Evolutionary conservation across 106 monocot genomes (phyloP).

Genomic region (Dendrobium nobile): DNA sequence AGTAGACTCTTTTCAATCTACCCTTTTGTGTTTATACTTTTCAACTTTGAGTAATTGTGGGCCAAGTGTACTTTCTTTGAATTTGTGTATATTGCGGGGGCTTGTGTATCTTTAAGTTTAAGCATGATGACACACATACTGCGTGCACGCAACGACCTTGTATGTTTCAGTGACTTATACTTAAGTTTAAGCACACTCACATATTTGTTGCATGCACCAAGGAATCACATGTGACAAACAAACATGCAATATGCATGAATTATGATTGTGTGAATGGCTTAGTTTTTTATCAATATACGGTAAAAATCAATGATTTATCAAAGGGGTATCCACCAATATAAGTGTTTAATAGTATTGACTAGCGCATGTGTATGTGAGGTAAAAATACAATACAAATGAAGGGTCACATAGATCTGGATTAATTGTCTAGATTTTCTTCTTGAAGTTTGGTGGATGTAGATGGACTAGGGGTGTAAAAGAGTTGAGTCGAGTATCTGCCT

Average conservation of each 20-base stretch:
- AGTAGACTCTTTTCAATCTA: background rate
- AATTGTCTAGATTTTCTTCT: background rate
- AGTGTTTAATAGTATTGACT: background rate
- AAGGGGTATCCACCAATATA: background rate
- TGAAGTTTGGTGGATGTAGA: background rate
- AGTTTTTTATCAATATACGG: background rate
- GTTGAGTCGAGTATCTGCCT: no score
- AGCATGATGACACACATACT: background rate
- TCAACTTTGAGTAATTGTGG: background rate
- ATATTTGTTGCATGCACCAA: background rate
- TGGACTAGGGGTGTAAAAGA: background rate
- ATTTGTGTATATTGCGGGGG: background rate
- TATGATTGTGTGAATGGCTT: background rate
- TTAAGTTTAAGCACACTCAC: background rate
- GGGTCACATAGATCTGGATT: background rate
- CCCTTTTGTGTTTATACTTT: background rate
- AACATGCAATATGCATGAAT: background rate
- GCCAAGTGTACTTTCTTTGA: background rate
- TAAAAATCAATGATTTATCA: background rate
- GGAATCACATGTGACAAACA: background rate
- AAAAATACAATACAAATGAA: background rate
- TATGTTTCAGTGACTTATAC: background rate
- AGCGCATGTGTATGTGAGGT: background rate
- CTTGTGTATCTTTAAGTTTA: background rate
- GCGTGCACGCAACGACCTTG: background rate